Conservation (phyloP, 2,329 filamentous ascomycete species). For the Zymoseptoria pseudotritici region DNA sequence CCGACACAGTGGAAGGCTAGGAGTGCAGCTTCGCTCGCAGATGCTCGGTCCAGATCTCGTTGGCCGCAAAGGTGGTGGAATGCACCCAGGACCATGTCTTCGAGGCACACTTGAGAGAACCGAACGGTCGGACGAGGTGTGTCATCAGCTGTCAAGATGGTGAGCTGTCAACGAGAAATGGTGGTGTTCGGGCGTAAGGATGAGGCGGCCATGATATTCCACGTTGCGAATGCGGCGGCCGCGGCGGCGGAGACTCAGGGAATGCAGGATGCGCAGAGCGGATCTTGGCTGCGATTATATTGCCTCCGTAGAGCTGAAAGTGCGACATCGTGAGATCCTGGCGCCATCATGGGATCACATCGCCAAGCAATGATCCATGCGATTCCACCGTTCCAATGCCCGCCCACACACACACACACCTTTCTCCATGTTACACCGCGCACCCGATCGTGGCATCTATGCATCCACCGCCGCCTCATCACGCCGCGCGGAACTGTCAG, state of each 20-base stretch:
- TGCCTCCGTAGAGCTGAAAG: conserved; percentile 11
- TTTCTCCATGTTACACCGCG: neutral
- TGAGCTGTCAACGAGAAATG: neutral
- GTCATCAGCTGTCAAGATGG: neutral
- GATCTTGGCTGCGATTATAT: no score
- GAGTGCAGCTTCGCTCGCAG: conserved; percentile 16
- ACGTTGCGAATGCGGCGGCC: neutral
- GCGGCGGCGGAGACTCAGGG: conserved; percentile 4
- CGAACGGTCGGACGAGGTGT: neutral
- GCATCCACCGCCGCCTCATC: neutral
- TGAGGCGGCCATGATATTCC: neutral
- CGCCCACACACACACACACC: neutral
- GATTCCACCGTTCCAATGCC: conserved; percentile 5
- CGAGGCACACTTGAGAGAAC: neutral
- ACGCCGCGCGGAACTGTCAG: conserved; percentile 13
- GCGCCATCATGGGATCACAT: conserved; percentile 13
- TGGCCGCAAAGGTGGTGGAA: conserved; percentile 12
- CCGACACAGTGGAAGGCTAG: conserved; percentile 14
- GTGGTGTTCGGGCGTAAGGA: conserved; percentile 5
- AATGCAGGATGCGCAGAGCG: no score
- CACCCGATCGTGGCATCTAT: neutral
- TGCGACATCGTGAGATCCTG: conserved; percentile 11
- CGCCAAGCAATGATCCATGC: conserved; percentile 5
- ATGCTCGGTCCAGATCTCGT: conserved; percentile 20
- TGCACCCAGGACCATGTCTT: conserved; percentile 8